Conservation (phyloP, 495 filamentous ascomycete genomes). For the Parathielavia hyrcaniae region DNA sequence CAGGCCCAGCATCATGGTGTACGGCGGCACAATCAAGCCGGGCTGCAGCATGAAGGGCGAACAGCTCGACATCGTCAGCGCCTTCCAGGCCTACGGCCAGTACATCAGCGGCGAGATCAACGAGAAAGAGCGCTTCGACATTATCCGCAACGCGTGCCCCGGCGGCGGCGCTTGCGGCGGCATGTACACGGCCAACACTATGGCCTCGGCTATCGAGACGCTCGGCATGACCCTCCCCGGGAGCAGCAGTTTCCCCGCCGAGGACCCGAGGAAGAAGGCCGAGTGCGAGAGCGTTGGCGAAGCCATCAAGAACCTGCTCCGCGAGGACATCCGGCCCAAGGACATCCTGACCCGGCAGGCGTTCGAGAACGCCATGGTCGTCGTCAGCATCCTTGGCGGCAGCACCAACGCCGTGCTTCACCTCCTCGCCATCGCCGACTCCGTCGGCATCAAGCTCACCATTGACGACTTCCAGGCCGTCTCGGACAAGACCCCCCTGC, state of each 20-base stretch:
- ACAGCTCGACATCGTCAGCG: slow-evolving; percentile 88
- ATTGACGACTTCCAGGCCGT: slow-evolving; percentile 98
- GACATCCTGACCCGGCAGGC: slow-evolving; percentile 90
- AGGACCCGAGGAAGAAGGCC: slow-evolving; percentile 73
- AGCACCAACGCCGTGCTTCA: slow-evolving; percentile 97
- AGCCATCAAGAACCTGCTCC: slow-evolving; percentile 79
- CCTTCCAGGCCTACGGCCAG: slow-evolving; percentile 97
- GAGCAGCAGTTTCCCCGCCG: slow-evolving; percentile 86
- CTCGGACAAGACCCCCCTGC: slow-evolving; percentile 83
- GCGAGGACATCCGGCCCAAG: slow-evolving; percentile 77
- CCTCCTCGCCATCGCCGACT: slow-evolving; percentile 91
- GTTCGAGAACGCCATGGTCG: slow-evolving; percentile 94
- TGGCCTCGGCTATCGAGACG: slow-evolving; percentile 93
- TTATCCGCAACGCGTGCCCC: slow-evolving; percentile 91
- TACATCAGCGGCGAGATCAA: slow-evolving; percentile 86
- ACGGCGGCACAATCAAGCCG: slow-evolving; percentile 90
- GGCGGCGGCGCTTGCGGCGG: slow-evolving; percentile 92
- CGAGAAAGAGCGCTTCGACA: slow-evolving; percentile 86
- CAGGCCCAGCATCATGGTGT: slow-evolving; percentile 91
- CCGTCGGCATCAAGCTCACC: slow-evolving; percentile 86
- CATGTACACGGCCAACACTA: slow-evolving; percentile 99
- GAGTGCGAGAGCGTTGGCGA: slow-evolving; percentile 81
- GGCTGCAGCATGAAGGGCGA: slow-evolving; percentile 74
- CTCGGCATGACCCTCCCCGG: slow-evolving; percentile 95
- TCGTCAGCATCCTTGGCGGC: slow-evolving; percentile 91